Conservation (phyloP, 257 asterid genomes). For the Solanum chiquidenum region DNA sequence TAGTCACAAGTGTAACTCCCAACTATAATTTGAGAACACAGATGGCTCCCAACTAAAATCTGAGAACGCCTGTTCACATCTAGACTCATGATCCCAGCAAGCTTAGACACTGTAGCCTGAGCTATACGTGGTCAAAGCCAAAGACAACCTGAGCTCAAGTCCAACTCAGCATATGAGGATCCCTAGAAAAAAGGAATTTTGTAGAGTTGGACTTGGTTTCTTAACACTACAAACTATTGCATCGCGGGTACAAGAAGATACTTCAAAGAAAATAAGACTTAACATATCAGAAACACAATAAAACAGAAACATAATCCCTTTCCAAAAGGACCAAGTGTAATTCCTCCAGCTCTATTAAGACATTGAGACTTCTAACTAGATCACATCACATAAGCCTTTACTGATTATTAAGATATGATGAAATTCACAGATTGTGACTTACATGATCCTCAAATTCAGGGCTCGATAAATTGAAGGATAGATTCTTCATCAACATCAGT, state of each 20-base stretch:
- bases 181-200: neutral
- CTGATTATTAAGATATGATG: neutral
- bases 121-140: neutral
- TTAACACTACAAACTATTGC: neutral
- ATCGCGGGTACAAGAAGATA: neutral
- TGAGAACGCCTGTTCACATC: neutral
- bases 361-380: neutral
- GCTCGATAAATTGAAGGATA: constrained; percentile 53
- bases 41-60: neutral
- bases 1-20: neutral
- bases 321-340: neutral
- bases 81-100: neutral
- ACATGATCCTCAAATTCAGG: constrained; percentile 82
- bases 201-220: neutral
- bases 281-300: neutral
- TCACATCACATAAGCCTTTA: neutral
- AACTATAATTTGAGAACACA: neutral
- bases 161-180: neutral
- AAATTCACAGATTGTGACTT: constrained; percentile 15
- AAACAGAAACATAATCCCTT: neutral
- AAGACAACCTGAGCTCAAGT: neutral
- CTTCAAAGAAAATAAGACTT: neutral
- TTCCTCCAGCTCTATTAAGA: neutral
- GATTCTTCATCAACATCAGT: constrained; percentile 75
- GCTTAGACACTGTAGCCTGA: neutral